Evolutionary conservation across 2,329 filamentous ascomycete genomes (phyloP), one percentile per base, ranked within the genome.

Genomic region (Penicillium crustosum): DNA sequence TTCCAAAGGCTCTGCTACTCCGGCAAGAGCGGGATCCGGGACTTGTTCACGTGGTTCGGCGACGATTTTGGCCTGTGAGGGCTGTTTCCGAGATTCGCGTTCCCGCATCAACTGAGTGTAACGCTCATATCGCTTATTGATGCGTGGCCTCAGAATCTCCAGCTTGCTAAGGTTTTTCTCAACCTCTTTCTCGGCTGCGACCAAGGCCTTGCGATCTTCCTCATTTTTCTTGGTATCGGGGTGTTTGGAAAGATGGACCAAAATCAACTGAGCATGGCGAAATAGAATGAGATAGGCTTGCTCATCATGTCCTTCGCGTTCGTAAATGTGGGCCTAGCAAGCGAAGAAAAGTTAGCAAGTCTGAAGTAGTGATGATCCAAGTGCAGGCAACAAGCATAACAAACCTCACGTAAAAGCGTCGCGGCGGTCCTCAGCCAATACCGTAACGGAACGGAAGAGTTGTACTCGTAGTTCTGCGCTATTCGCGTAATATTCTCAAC

Each of bases 241-340:
- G 67, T 97, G 94, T 1, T 79, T 82, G 0, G 85, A 82, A 9
- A 99, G 81, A 53, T 89, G 83, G 7, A 91, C 84, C 29, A 96
- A 79, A 25, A 96, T 85, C n/a, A 99, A 86, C 53, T 88, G 83
- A 10, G 91, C 91, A 76, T 96, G 92, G 66, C 94, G 87, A 72
- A 94, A 91, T n/a, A 96, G 84, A 58, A 97, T 86, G 54, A 97
- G 83, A 74, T 96, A 99, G 5, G 93, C 90, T 70, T 94, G 89
- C 67, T 92, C 86, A 63, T 91, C 86, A 75, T 97, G 93, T 68
- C 89, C 88, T 75, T 97, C 93, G 42, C 84, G 83, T 68, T 94
- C 83, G 71, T 96, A 96, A 66, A 93, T 91, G 51, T 86, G 82
- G 21, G 91, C 93, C 90, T 97, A 69, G 13, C 45, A 25, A 13